phyloP scores from a whole-genome alignment of 2,329 filamentous ascomycete species.

The Diplodia mutila region DNA sequence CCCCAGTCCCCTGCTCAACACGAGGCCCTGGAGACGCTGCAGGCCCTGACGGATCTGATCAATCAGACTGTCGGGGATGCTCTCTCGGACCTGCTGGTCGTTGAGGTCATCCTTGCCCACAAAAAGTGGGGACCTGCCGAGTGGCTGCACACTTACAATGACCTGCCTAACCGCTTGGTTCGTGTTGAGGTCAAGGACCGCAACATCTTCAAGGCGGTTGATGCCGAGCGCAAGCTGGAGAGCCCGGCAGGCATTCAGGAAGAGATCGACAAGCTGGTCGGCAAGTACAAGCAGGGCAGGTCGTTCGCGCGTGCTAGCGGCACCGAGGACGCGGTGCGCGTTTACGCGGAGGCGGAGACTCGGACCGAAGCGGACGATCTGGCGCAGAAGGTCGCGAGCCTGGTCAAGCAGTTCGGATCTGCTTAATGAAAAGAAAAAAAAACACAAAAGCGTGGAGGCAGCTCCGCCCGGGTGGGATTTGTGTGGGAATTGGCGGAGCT shows the following conservation, averaged over 20 bases:
- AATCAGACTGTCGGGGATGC: slow-evolving; percentile 98
- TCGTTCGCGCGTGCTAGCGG: slow-evolving; percentile 91
- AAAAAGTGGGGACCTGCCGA: slow-evolving; percentile 89
- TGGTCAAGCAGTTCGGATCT: slow-evolving; percentile 58
- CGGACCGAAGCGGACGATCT: slow-evolving; percentile 89
- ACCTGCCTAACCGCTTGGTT: slow-evolving; percentile 93
- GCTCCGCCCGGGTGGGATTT: background rate
- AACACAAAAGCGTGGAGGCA: background rate
- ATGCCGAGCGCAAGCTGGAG: slow-evolving; percentile 86
- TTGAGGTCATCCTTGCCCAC: slow-evolving; percentile 94
- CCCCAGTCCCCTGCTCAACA: slow-evolving; percentile 92
- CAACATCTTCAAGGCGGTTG: slow-evolving; percentile 85
- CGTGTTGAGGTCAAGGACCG: slow-evolving; percentile 89
- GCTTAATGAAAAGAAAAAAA: background rate
- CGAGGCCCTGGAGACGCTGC: slow-evolving; percentile 82
- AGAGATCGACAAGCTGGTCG: slow-evolving; percentile 84
- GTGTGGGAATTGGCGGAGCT: background rate
- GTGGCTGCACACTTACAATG: slow-evolving; percentile 90
- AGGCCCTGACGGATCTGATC: slow-evolving; percentile 84
- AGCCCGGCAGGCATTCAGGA: slow-evolving; percentile 78
- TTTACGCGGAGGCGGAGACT: slow-evolving; percentile 93
- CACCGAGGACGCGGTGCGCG: slow-evolving; percentile 93
- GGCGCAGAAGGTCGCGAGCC: slow-evolving; percentile 77
- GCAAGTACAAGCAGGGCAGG: slow-evolving; percentile 87
- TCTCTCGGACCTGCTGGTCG: slow-evolving; percentile 91